Conservation (phyloP, 1,284 basidiomycete genomes). For the Fomitopsis schrenkii region DNA sequence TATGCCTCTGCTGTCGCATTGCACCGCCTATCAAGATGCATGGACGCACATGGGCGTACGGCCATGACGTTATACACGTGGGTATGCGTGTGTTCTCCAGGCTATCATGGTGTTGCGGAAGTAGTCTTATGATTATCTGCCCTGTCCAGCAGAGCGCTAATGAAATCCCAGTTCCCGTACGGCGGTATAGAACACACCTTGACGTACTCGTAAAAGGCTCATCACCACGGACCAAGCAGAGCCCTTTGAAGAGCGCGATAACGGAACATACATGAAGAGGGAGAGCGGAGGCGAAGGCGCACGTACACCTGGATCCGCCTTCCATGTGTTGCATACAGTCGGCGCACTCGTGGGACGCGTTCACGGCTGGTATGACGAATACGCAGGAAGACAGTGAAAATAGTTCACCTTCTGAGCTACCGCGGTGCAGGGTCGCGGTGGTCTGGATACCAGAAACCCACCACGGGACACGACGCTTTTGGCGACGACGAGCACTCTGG, state of each 20-base stretch:
- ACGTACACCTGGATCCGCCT: not conserved
- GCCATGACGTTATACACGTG: not conserved
- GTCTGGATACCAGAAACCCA: not conserved
- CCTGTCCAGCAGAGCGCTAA: not conserved
- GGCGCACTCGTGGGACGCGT: not conserved
- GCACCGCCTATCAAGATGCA: not conserved
- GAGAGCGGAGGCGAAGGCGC: not conserved
- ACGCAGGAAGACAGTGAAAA: not conserved
- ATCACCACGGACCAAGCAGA: not conserved
- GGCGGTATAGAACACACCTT: not conserved
- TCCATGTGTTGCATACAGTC: not conserved
- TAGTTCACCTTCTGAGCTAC: not conserved
- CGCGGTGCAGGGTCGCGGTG: not conserved
- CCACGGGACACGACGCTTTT: not conserved
- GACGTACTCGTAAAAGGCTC: not conserved
- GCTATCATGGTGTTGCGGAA: not conserved
- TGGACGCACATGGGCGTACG: not conserved
- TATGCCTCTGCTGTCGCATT: not conserved
- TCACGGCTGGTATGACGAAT: not conserved
- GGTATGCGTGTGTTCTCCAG: not conserved
- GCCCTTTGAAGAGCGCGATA: not conserved
- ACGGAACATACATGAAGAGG: not conserved
- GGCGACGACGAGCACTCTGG: not conserved
- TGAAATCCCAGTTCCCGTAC: not conserved
- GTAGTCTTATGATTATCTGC: not conserved